Percentiles rank a stretch among this genome's conserved stretches.
Conservation (phyloP, 2,329 filamentous ascomycete genomes). For the Penicillium sp. region DNA sequence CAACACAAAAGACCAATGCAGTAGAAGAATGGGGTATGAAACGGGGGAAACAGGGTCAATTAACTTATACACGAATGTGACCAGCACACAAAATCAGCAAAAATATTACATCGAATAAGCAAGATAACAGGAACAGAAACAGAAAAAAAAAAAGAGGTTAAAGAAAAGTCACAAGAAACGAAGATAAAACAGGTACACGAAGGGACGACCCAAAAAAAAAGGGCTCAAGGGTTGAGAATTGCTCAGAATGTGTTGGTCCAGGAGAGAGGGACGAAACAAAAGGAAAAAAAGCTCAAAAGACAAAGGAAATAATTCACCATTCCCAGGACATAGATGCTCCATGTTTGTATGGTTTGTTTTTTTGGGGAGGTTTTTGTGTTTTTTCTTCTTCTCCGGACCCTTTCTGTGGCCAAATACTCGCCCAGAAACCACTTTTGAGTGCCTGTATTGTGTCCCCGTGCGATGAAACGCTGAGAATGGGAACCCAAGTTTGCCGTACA, state of each 20-base stretch:
- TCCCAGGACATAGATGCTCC: slow-evolving; percentile 17
- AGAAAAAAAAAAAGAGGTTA: slow-evolving; percentile 13
- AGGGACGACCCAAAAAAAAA: slow-evolving; percentile 32
- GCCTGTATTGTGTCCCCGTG: slow-evolving; percentile 8
- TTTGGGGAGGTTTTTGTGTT: slow-evolving; percentile 9
- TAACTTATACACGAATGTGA: slow-evolving; percentile 44
- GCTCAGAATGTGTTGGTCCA: slow-evolving; percentile 24
- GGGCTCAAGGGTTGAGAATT: slow-evolving; percentile 10
- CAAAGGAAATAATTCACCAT: slow-evolving; percentile 50
- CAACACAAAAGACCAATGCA: slow-evolving; percentile 28
- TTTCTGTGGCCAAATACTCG: slow-evolving; percentile 7
- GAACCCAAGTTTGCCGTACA: slow-evolving; percentile 22
- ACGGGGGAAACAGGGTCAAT: slow-evolving; percentile 27
- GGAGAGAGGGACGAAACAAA: slow-evolving; percentile 23
- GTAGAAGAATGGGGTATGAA: slow-evolving; percentile 39
- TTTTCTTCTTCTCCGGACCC: slow-evolving; percentile 13
- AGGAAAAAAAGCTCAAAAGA: slow-evolving; percentile 37
- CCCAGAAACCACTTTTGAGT: slow-evolving; percentile 4
- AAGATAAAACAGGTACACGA: slow-evolving; percentile 42
- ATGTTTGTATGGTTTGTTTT: slow-evolving; percentile 19
- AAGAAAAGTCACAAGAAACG: slow-evolving; percentile 30
- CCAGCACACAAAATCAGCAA: slow-evolving; percentile 37
- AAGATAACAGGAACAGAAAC: slow-evolving; percentile 25
- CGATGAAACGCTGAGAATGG: slow-evolving; percentile 9
- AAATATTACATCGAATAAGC: slow-evolving; percentile 38